Base-by-base conservation (phyloP, 257 asterid genomes). In the Scutellaria galericulata region DNA sequence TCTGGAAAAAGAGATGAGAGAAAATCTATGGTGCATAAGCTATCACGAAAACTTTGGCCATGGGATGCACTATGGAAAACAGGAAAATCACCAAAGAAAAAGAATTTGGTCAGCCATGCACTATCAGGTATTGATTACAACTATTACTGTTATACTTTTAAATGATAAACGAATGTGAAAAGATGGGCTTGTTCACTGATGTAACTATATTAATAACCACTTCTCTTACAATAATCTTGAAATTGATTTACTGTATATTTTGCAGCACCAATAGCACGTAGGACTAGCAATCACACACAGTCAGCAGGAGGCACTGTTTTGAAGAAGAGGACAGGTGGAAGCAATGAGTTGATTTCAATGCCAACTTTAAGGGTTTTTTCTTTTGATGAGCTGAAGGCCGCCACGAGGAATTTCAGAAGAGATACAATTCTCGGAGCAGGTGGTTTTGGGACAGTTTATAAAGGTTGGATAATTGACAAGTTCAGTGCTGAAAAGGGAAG, bases 361-460 rank as follows among this genome's bases (percentile, higher is more conserved):
- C 66, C 66, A 64, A 68, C 68, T 61, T 68, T 81, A 41, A 81
- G 80, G 64, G 64, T 63, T 45, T 84, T 84, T 82, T 46, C 77
- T 18, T 59, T 77, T 20, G 6, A 59, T 6, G 86, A 84, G 59
- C 79, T 82, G 71, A 79, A 68, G 72, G 74, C 71, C 4, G 83
- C 81, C 63, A 82, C 89, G 10, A 77, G 76, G 40, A 84, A 79
- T 75, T 84, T 84, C 72, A 15, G 60, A 3, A 1, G 15, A 6
- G 83, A 79, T 60, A 62, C 51, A 37, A 31, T 81, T 8, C 12
- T 84, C 0, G 89, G 89, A 61, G 75, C 74, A 60, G 86, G 86
- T 44, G 86, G 89, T 1, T 84, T 84, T 79, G 89, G 89, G 46
- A 74, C 1, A 27, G 88, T 84, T 69, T 84, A 55, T 71, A 84